Conservation (phyloP, 208 protist species). For the Naegleria fowleri region DNA sequence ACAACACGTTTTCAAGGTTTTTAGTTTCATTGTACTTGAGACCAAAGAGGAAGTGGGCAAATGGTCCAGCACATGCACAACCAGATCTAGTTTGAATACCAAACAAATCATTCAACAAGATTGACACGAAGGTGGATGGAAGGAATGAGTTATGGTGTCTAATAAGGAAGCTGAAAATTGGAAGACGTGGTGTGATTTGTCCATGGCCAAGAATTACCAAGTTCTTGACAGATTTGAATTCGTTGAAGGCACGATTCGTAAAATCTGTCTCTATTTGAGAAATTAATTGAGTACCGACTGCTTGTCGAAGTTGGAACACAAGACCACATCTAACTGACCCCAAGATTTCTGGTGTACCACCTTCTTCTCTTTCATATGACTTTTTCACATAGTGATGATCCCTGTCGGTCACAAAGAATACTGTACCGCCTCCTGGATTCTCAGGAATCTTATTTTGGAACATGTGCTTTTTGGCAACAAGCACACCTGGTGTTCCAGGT, state of each 20-base stretch:
- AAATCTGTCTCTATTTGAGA: constrained; percentile 24
- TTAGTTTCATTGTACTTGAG: neutral
- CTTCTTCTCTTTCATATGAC: constrained; percentile 59
- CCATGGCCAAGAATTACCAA: constrained; percentile 18
- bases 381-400: constrained; percentile 54
- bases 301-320: constrained; percentile 53
- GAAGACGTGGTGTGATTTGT: constrained; percentile 13
- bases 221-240: neutral
- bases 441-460: constrained; percentile 29
- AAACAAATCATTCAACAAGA: constrained; percentile 75
- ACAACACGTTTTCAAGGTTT: neutral
- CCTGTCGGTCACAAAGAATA: constrained; percentile 51
- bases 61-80: constrained; percentile 71
- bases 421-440: constrained; percentile 56
- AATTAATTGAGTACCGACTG: constrained; percentile 37
- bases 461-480: constrained; percentile 38
- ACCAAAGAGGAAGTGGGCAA: constrained; percentile 31
- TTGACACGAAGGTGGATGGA: constrained; percentile 46
- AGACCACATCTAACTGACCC: constrained; percentile 54
- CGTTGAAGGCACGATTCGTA: neutral
- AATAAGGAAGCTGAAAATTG: constrained; percentile 48
- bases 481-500: constrained; percentile 45
- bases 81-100: constrained; percentile 63
- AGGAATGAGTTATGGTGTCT: constrained; percentile 53
- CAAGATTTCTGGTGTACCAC: constrained; percentile 63